Evolutionary conservation across 164 flowering plant species (phyloP), one percentile per base, ranked within the genome.

Genomic region (Berberis thunbergii): DNA sequence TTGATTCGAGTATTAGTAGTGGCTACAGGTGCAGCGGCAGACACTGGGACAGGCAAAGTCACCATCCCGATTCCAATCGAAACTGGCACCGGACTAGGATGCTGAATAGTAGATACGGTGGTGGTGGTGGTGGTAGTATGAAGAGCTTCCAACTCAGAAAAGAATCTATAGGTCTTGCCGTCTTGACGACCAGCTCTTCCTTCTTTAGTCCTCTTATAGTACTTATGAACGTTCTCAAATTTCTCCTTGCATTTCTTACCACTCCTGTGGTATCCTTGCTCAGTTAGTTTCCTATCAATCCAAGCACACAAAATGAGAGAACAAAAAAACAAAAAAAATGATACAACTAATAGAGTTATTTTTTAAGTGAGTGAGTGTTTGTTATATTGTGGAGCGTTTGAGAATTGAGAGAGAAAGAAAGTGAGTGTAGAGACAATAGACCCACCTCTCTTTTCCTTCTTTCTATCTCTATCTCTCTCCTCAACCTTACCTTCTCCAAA

Each of bases 161-260:
- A 86, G 63, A 80, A 86, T 41, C 79, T 73, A 69, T 86, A 86
- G 67, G 72, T 71, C 57, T 86, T 86, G 45, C 91, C 91, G 67
- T 82, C 87, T 64, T 83, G 87, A 54, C 87, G 81, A 0, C 86
- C 87, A 7, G 80, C 87, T 26, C 86, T 69, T 1, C 84, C 80
- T 68, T 86, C 91, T 61, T 83, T 83, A 2, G 91, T 86, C 43
- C 86, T 57, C 70, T 83, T 86, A 77, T 86, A 82, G 69, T 86
- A 86, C 65, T 86, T 86, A 67, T 86, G 83, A 1, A 86, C 83
- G 79, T 86, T 86, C 63, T 86, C 91, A 64, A 86, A 86, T 68
- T 86, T 86, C 69, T 85, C 89, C 57, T 78, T 85, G 75, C 90
- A 85, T 70, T 85, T 85, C 76, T 81, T 85, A 45, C 80, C 83